Conservation (phyloP, 1,284 basidiomycete genomes). For the Melampsora larici-populina region DNA sequence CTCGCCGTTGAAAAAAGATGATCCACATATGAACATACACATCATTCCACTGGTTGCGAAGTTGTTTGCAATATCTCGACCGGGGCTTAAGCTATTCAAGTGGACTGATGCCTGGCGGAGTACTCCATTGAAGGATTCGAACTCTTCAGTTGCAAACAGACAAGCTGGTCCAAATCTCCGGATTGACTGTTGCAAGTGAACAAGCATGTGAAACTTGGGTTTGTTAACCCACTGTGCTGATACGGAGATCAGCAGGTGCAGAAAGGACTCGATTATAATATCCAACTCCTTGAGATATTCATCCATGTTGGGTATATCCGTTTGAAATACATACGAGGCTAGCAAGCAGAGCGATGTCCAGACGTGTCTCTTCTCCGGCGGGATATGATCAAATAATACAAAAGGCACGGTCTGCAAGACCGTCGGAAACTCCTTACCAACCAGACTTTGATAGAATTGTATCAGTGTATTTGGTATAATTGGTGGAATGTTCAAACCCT, state of each 20-base stretch:
- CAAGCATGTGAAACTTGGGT: conserved; percentile 13
- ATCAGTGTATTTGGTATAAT: conserved; percentile 47
- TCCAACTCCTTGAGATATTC: conserved; percentile 50
- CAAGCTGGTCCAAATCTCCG: background rate
- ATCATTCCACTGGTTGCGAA: too few relatives aligned
- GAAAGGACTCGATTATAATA: background rate
- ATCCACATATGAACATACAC: too few relatives aligned
- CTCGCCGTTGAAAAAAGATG: too few relatives aligned
- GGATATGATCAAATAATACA: conserved; percentile 53
- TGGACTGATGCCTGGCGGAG: background rate
- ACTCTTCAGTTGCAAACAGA: conserved; percentile 16
- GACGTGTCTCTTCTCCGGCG: conserved; percentile 44
- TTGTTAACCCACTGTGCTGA: too few relatives aligned
- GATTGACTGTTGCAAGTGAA: conserved; percentile 48
- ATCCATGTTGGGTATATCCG: conserved; percentile 53
- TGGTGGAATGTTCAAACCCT: too few relatives aligned
- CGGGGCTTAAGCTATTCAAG: background rate
- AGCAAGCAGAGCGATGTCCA: conserved; percentile 47
- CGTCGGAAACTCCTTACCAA: conserved; percentile 54
- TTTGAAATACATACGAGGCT: conserved; percentile 52
- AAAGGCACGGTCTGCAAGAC: conserved; percentile 56
- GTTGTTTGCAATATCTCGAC: background rate
- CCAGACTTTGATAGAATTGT: too few relatives aligned
- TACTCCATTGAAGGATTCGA: conserved; percentile 7
- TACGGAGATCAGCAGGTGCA: background rate